Conservation (phyloP, 1,284 basidiomycete species). For the Neolentinus lepideus region DNA sequence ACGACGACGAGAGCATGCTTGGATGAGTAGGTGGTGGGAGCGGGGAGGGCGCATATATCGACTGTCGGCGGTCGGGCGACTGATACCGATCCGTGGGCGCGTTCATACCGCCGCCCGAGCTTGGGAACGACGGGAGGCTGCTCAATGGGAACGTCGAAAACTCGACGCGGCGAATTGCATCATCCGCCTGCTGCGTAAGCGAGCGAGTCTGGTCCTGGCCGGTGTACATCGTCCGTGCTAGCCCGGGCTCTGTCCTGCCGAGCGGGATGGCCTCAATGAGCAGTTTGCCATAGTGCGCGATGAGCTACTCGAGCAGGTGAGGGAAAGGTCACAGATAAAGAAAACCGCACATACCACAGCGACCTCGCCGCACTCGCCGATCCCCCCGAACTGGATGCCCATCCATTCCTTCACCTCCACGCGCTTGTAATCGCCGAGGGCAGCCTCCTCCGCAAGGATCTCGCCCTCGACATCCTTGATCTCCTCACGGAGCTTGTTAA, state of each 20-base stretch:
- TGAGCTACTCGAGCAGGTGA: slow-evolving; percentile 40
- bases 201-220: slow-evolving; percentile 56
- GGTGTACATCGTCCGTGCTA: slow-evolving; percentile 68
- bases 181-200: slow-evolving; percentile 58
- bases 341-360: slow-evolving; percentile 42
- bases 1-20: neutral
- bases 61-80: neutral
- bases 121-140: neutral
- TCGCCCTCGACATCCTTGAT: slow-evolving; percentile 78
- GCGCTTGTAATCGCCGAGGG: slow-evolving; percentile 83
- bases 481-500: slow-evolving; percentile 73
- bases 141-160: slow-evolving; percentile 27
- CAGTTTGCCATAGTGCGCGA: slow-evolving; percentile 76
- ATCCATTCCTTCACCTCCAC: slow-evolving; percentile 64
- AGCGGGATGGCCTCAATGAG: slow-evolving; percentile 80
- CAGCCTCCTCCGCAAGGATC: slow-evolving; percentile 80
- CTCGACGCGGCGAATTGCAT: slow-evolving; percentile 47
- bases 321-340: slow-evolving; percentile 2
- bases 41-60: neutral
- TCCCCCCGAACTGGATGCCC: slow-evolving; percentile 82
- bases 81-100: neutral
- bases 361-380: slow-evolving; percentile 84
- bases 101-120: neutral
- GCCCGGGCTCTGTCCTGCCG: slow-evolving; percentile 74
- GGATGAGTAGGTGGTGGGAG: neutral